A percentile compares a stretch with the other conserved stretches of the same genome.
Evolutionary conservation across 2,329 filamentous ascomycete species (phyloP).

Genomic region (Trichoderma koningiopsis): DNA sequence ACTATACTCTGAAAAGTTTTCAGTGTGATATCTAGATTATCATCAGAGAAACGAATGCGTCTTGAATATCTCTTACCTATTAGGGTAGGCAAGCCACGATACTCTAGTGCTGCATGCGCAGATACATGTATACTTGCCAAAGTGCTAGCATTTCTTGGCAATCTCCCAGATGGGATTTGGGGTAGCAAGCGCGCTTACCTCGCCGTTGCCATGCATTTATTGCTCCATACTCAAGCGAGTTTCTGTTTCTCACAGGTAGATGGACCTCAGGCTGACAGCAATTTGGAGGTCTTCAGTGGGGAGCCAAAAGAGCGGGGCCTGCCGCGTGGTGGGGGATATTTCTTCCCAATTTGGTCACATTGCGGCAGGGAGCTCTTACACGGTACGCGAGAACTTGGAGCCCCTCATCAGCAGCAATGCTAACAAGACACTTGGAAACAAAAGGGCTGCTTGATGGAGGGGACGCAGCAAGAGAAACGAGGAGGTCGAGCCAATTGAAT

Average conservation of each 20-base stretch:
- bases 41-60: background rate
- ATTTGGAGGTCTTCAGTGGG: background rate
- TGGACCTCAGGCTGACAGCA: background rate
- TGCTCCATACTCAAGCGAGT: background rate
- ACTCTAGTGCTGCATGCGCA: background rate
- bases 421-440: background rate
- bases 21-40: rapidly evolving
- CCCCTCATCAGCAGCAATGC: background rate
- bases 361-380: background rate
- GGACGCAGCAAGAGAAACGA: background rate
- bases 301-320: background rate
- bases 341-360: background rate
- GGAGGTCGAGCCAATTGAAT: slow-evolving; percentile 6
- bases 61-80: too few relatives aligned
- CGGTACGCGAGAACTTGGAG: background rate
- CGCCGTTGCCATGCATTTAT: background rate
- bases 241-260: background rate
- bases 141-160: background rate
- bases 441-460: background rate
- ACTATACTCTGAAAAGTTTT: rapidly evolving
- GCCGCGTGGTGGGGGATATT: background rate
- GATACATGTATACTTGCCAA: background rate
- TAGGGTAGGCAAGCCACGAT: background rate
- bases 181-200: background rate
- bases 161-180: background rate